These are phyloP conservation scores for Kwoniella heveanensis DNA, from an alignment of 768 basidiomycete genomes.

Conservation along the genomic window DNA sequence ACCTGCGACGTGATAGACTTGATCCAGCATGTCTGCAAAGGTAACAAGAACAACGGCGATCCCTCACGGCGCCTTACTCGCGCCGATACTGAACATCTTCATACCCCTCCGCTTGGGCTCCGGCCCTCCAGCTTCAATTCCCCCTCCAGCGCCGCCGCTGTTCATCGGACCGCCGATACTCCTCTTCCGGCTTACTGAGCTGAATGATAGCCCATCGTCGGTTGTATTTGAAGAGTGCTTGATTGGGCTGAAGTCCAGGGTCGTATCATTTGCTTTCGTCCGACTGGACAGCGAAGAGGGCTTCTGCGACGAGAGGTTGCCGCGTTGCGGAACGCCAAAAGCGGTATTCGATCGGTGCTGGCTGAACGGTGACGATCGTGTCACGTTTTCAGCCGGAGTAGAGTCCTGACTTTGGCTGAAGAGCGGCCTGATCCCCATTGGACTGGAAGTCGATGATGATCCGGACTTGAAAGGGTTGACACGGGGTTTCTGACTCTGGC, in stretches of 20 bases:
- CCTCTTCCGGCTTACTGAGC: constrained; percentile 6
- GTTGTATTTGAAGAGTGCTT: too few relatives aligned
- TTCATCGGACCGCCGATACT: constrained; percentile 2
- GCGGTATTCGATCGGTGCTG: too few relatives aligned
- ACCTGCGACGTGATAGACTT: too few relatives aligned
- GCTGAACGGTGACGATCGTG: too few relatives aligned
- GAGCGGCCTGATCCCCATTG: not conserved
- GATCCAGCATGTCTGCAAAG: too few relatives aligned
- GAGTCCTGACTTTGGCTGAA: not conserved
- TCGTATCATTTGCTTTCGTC: not conserved
- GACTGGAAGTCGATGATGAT: not conserved
- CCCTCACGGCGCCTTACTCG: too few relatives aligned
- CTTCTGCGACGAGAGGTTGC: too few relatives aligned
- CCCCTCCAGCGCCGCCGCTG: not conserved
- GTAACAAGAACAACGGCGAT: too few relatives aligned
- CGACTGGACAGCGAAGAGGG: not conserved
- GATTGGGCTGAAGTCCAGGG: too few relatives aligned
- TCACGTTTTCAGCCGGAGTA: not conserved
- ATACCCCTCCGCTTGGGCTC: constrained; percentile 15
- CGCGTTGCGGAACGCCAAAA: too few relatives aligned
- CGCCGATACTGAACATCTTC: constrained; percentile 24
- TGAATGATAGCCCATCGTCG: constrained; percentile 11
- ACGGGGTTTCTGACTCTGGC: not conserved
- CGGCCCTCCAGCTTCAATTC: not conserved
- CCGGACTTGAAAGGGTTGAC: not conserved